phyloP scores from a whole-genome alignment of 306 rosid species.

The Fagus sylvatica region DNA sequence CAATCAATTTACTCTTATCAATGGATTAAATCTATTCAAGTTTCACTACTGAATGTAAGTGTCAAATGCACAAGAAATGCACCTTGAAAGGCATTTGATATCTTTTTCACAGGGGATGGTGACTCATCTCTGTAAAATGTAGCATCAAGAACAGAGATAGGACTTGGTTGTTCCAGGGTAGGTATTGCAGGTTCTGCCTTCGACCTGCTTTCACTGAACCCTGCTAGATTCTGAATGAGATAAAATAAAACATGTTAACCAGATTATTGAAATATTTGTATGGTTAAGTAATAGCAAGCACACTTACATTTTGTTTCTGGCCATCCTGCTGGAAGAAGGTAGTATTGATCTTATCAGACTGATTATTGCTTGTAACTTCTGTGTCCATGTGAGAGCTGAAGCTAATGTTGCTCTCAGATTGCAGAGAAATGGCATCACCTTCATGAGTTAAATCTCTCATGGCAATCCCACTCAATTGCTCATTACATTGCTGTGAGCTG shows the following conservation, averaged over 20 bases:
- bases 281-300: conserved; percentile 8
- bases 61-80: conserved; percentile 29
- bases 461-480: conserved; percentile 34
- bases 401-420: conserved; percentile 47
- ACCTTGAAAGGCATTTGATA: conserved; percentile 57
- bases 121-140: conserved; percentile 83
- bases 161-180: conserved; percentile 80
- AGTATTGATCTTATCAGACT: conserved; percentile 29
- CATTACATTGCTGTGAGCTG: conserved; percentile 39
- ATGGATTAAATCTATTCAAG: background rate
- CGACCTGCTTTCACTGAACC: conserved; percentile 33
- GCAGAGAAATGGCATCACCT: conserved; percentile 47
- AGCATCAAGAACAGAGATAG: conserved; percentile 89
- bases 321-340: conserved; percentile 28
- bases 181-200: conserved; percentile 40
- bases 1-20: background rate
- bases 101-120: conserved; percentile 87
- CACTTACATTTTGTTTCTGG: conserved; percentile 50
- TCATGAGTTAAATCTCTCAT: conserved; percentile 38
- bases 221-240: conserved; percentile 48
- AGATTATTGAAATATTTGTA: conserved; percentile 13
- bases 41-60: conserved; percentile 8
- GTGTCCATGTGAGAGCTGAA: conserved; percentile 26
- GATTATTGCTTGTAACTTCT: conserved; percentile 43
- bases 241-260: conserved; percentile 22